A percentile compares a stretch with the other conserved stretches of the same genome.
Conservation (phyloP, 768 basidiomycete genomes). For the Suillus clintonianus region DNA sequence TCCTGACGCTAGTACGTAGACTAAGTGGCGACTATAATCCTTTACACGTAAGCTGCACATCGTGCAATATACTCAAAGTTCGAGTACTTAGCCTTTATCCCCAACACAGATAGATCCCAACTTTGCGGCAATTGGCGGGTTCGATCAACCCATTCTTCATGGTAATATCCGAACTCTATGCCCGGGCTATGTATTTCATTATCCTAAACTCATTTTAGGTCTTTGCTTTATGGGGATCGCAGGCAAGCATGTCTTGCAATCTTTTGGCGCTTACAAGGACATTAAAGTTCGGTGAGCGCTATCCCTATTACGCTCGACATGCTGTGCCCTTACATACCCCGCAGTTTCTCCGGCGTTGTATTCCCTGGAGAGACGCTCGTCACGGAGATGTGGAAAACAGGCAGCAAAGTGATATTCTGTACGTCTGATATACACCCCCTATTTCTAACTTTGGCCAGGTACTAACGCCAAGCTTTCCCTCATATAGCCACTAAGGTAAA, state of each 20-base stretch:
- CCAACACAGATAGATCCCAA: slow-evolving; percentile 76
- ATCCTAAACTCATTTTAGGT: slow-evolving; percentile 38
- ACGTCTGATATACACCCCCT: slow-evolving; percentile 31
- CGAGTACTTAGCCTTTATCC: not conserved
- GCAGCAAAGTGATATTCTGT: slow-evolving; percentile 89
- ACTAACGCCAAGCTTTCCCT: slow-evolving; percentile 1
- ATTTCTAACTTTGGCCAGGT: not conserved
- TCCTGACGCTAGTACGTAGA: slow-evolving; percentile 36
- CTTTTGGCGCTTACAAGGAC: slow-evolving; percentile 83
- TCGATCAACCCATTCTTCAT: slow-evolving; percentile 86
- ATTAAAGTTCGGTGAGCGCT: slow-evolving; percentile 87
- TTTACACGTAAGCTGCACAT: slow-evolving; percentile 62
- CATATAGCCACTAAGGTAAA: slow-evolving; percentile 80
- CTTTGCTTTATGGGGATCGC: slow-evolving; percentile 92
- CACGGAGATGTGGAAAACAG: slow-evolving; percentile 99
- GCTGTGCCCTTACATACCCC: not conserved
- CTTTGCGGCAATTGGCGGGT: slow-evolving; percentile 94
- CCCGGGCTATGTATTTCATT: slow-evolving; percentile 2
- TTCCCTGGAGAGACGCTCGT: slow-evolving; percentile 95
- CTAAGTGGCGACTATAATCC: slow-evolving; percentile 93
- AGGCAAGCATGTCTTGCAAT: slow-evolving; percentile 88
- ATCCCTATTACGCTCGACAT: not conserved
- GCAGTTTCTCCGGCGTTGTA: slow-evolving; percentile 85
- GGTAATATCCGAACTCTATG: slow-evolving; percentile 33
- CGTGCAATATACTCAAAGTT: not conserved